Evolutionary conservation across 345 rosid genomes (phyloP), one percentile per base, ranked within the genome.

Genomic region (Corymbia maculata): DNA sequence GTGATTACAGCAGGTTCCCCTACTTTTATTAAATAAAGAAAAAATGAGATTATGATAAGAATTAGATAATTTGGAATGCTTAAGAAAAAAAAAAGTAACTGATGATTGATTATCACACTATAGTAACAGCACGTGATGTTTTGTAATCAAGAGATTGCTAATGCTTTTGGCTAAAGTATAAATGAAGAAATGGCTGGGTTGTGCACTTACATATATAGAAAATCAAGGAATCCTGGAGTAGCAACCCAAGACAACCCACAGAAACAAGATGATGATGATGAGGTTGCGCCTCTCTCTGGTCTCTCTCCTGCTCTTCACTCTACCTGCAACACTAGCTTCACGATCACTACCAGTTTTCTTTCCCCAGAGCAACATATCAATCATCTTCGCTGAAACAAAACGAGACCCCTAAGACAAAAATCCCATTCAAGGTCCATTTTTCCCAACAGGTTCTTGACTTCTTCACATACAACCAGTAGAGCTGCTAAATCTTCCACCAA

Each of bases 361-460:
- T 90, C 49, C 93, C 93, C 6, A 15, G 92, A 75, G 75, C 93
- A 82, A 85, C 88, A 50, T 89, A 52, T 64, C 90, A 88, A 88
- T 89, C 93, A 51, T 86, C 93, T 87, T 51, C 88, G n/a, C 30
- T 89, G 86, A 92, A 89, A 79, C 87, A 86, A 86, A 26, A 52
- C 21, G 59, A 87, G 66, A 49, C 55, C 52, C 84, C 89, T 50
- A 88, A 92, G 61, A 79, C 91, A 52, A 90, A 92, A 55, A 89
- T 92, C 61, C 92, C 93, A 52, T 93, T 89, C 89, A 89, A 91
- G 90, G 87, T 94, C 91, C 92, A 87, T 42, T 96, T 94, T 90
- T 96, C 94, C 90, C 97, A 95, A 86, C 98, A 94, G 90, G 87
- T 90, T 68, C 93, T 96, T 55, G 98, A 96, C 91, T 97, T 95